phyloP scores from a whole-genome alignment of 106 monocot species.

The Gastrodia elata region DNA sequence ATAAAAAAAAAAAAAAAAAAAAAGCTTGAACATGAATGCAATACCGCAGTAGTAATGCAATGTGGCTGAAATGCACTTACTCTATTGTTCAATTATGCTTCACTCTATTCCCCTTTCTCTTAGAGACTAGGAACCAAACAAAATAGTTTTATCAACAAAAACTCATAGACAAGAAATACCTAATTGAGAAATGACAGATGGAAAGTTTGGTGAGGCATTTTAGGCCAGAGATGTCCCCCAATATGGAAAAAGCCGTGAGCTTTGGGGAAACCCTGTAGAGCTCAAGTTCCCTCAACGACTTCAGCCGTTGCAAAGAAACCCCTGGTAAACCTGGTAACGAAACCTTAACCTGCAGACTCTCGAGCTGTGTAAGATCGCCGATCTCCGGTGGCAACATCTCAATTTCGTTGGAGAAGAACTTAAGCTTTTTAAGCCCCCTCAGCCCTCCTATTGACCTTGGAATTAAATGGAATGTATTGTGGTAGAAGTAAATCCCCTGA shows the following conservation, averaged over 20 bases:
- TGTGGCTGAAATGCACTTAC: not conserved
- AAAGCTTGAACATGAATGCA: not conserved
- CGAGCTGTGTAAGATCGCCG: constrained; percentile 35
- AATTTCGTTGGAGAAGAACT: constrained; percentile 58
- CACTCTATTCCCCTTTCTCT: not conserved
- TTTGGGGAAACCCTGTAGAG: constrained; percentile 44
- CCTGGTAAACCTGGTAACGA: constrained; percentile 29
- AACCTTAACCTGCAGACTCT: constrained; percentile 51
- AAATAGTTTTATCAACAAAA: not conserved
- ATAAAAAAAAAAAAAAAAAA: not conserved
- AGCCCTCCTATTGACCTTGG: constrained; percentile 35
- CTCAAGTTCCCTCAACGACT: constrained; percentile 54
- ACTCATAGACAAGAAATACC: constrained; percentile 18
- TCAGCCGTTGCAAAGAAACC: constrained; percentile 30
- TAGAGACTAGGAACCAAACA: not conserved
- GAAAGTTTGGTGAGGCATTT: constrained; percentile 67
- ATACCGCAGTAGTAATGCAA: not conserved
- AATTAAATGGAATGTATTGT: constrained; percentile 43
- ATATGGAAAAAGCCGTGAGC: constrained; percentile 29
- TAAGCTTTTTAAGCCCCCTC: constrained; percentile 38
- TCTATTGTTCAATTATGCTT: not conserved
- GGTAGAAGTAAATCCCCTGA: constrained; percentile 40
- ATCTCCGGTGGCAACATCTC: constrained; percentile 48
- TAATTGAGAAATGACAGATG: constrained; percentile 71
- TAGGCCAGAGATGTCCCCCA: constrained; percentile 34